Conservation (phyloP, 2,329 filamentous ascomycete genomes). For the Botrytis sinoallii region DNA sequence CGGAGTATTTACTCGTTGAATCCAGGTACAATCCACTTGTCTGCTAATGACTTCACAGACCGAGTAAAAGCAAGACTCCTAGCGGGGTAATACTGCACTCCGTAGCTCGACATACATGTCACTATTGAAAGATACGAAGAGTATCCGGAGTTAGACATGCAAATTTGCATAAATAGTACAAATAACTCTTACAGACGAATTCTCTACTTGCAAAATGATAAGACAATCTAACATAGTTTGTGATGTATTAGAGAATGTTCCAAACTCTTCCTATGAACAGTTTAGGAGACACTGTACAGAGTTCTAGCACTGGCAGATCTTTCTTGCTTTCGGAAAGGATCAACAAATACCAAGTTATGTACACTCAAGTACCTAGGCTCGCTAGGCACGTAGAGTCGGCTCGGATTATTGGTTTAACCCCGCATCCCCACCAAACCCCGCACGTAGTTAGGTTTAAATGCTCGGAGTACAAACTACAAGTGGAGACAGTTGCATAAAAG, state of each 20-base stretch:
- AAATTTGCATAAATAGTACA: not conserved
- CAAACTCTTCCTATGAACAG: no score
- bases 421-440: constrained; percentile 10
- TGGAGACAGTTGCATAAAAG: not conserved
- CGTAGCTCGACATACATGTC: not conserved
- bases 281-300: not conserved
- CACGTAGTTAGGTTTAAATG: not conserved
- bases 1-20: not conserved
- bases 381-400: not conserved
- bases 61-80: constrained; percentile 5
- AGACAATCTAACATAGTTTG: not conserved
- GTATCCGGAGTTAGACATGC: not conserved
- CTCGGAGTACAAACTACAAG: not conserved
- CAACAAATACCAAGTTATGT: not conserved
- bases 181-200: not conserved
- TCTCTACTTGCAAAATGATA: not conserved
- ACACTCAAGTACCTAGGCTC: not conserved
- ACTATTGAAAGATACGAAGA: not conserved
- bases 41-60: constrained; percentile 6
- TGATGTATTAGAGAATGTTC: not conserved
- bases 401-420: not conserved
- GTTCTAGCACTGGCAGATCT: not conserved
- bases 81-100: constrained; percentile 11
- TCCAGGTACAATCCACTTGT: not conserved
- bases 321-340: not conserved